phyloP scores from a whole-genome alignment of 2,329 filamentous ascomycete species.

The Penicillium paneum region DNA sequence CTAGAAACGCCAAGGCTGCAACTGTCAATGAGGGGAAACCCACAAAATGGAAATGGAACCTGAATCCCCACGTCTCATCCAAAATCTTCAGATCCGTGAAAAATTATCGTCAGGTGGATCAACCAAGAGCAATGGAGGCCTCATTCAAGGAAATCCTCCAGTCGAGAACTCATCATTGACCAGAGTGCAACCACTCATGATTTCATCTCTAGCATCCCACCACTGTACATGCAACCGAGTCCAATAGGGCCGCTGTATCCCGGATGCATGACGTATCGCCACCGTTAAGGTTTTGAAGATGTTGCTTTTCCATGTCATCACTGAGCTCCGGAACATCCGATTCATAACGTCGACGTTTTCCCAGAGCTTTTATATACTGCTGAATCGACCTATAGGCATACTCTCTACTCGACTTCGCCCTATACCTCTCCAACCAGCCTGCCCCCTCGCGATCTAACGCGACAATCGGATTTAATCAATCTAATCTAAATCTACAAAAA shows the following conservation, averaged over 20 bases:
- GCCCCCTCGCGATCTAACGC: slow-evolving; percentile 9
- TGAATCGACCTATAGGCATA: not conserved
- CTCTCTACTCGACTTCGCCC: not conserved
- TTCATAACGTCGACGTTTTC: slow-evolving; percentile 22
- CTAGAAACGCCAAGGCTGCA: not conserved
- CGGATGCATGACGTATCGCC: slow-evolving; percentile 35
- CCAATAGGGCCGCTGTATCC: slow-evolving; percentile 13
- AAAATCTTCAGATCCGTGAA: not conserved
- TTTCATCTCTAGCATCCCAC: slow-evolving; percentile 2
- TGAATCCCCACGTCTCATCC: not conserved
- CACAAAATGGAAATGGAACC: not conserved
- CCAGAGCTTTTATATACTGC: not conserved
- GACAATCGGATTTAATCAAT: not conserved
- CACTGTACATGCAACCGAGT: not conserved
- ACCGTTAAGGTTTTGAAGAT: slow-evolving; percentile 11
- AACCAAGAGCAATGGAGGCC: not conserved
- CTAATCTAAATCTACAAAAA: slow-evolving; percentile 12
- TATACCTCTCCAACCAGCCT: not conserved
- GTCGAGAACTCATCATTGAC: slow-evolving; percentile 14
- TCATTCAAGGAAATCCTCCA: not conserved
- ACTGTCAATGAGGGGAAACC: not conserved
- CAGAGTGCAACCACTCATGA: slow-evolving; percentile 7
- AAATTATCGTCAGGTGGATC: not conserved
- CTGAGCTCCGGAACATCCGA: slow-evolving; percentile 30
- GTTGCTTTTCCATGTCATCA: slow-evolving; percentile 30